Evolutionary conservation across 768 basidiomycete species (phyloP).

Genomic region (Pisolithus tinctorius): DNA sequence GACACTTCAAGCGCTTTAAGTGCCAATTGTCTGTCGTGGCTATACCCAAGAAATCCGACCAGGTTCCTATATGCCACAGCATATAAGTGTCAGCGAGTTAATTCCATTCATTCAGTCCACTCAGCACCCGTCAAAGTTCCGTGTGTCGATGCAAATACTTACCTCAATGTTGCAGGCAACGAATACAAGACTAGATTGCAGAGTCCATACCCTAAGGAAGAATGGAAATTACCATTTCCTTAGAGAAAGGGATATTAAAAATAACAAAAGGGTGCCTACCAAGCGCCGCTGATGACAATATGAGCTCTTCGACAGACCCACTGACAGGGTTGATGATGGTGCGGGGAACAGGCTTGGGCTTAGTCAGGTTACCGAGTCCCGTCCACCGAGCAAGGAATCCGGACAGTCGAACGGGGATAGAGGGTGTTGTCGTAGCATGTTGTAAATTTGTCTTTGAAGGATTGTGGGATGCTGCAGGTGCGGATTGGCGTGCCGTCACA

Average conservation of each 20-base stretch:
- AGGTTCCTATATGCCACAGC: constrained; percentile 39
- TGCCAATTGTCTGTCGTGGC: constrained; percentile 62
- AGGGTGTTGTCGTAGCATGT: constrained; percentile 10
- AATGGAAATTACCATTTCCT: neutral
- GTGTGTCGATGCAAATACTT: constrained; percentile 11
- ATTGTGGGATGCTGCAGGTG: constrained; percentile 29
- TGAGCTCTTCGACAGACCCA: constrained; percentile 63
- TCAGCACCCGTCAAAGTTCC: no score
- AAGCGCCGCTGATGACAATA: constrained; percentile 72
- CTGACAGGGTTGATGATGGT: constrained; percentile 28
- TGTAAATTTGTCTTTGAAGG: constrained; percentile 19
- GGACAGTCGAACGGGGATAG: constrained; percentile 12
- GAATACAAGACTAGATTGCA: constrained; percentile 80
- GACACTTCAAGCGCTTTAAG: constrained; percentile 63
- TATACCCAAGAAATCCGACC: constrained; percentile 76
- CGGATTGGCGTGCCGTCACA: constrained; percentile 30
- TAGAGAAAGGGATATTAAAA: neutral
- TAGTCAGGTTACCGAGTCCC: constrained; percentile 10
- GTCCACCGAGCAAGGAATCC: constrained; percentile 37
- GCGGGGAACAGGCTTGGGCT: constrained; percentile 8
- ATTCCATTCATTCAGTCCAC: neutral
- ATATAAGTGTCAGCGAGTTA: neutral
- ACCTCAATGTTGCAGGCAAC: constrained; percentile 72
- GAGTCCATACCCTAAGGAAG: constrained; percentile 43
- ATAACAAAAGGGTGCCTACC: constrained; percentile 34